Evolutionary conservation across 257 asterid species (phyloP).

Genomic region (Gentiana dahurica): DNA sequence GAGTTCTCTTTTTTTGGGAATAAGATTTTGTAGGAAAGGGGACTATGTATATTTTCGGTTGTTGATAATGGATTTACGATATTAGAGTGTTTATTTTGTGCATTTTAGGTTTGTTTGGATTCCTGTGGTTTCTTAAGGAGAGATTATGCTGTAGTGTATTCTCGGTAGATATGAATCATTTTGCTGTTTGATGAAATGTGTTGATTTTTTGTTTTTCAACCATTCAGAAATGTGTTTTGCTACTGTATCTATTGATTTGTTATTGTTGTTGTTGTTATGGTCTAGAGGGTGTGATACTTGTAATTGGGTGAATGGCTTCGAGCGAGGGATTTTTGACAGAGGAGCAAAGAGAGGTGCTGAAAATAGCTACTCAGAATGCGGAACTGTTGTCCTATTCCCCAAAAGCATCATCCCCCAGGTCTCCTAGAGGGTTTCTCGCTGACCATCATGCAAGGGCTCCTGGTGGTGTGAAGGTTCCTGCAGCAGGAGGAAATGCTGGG

Average conservation of each 20-base stretch:
- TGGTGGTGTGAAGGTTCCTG: conserved; percentile 55
- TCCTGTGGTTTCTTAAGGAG: conserved; percentile 3
- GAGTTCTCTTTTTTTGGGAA: background rate
- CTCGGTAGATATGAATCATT: no score
- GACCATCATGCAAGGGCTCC: conserved; percentile 68
- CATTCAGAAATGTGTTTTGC: no score
- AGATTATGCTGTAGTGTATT: no score
- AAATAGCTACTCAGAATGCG: conserved; percentile 61
- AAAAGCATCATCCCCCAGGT: conserved; percentile 35
- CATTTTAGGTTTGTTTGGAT: background rate
- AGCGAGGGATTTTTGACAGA: conserved; percentile 79
- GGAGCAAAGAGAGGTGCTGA: conserved; percentile 77
- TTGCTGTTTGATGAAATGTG: no score
- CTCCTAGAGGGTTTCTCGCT: conserved; percentile 38
- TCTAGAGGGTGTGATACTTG: conserved; percentile 30
- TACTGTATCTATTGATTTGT: no score
- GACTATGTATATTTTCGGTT: background rate
- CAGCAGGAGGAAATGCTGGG: conserved; percentile 52
- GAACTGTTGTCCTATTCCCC: conserved; percentile 69
- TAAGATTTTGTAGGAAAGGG: background rate
- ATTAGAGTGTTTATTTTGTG: background rate
- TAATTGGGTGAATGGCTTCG: conserved; percentile 52
- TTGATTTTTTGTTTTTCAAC: no score
- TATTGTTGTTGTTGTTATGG: background rate
- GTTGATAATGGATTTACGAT: background rate